These are phyloP conservation scores for Sambucus nigra DNA, from an alignment of 129 eudicot genomes.

Conservation along the genomic window DNA sequence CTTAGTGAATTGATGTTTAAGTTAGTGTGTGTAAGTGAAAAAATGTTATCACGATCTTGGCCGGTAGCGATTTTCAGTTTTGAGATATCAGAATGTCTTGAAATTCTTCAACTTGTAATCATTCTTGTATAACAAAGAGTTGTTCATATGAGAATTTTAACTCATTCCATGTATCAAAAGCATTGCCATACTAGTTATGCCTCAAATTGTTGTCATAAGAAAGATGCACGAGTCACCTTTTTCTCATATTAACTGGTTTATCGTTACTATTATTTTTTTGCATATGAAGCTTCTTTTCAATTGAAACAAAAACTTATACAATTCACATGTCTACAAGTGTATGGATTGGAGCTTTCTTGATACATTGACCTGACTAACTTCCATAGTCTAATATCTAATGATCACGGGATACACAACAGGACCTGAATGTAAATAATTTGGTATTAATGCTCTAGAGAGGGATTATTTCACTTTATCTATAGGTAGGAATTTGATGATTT, in stretches of 20 bases:
- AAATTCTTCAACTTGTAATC: too few species aligned
- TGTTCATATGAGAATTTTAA: too few species aligned
- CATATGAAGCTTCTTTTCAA: too few species aligned
- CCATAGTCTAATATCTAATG: conserved; percentile 36
- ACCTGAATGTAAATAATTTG: conserved; percentile 32
- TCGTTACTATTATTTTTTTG: too few species aligned
- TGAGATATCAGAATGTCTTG: not conserved
- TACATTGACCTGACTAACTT: conserved; percentile 57
- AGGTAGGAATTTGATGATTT: conserved; percentile 27
- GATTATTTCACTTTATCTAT: conserved; percentile 37
- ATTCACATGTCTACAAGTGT: too few species aligned
- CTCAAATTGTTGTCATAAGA: too few species aligned
- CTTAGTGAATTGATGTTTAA: too few species aligned
- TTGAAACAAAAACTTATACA: too few species aligned
- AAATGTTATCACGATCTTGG: not conserved
- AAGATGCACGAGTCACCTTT: not conserved
- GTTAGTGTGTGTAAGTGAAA: not conserved
- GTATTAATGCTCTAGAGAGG: conserved; percentile 29
- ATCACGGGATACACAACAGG: conserved; percentile 24
- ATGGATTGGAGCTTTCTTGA: too few species aligned
- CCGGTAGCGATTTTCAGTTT: not conserved
- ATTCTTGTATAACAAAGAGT: not conserved
- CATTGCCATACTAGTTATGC: not conserved
- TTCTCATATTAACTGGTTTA: conserved; percentile 8
- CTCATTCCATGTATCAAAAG: too few species aligned